A percentile compares a stretch with the other conserved stretches of the same genome.
Conservation (phyloP, 371 early-diverging fungal species). For the Gilbertella persicaria region DNA sequence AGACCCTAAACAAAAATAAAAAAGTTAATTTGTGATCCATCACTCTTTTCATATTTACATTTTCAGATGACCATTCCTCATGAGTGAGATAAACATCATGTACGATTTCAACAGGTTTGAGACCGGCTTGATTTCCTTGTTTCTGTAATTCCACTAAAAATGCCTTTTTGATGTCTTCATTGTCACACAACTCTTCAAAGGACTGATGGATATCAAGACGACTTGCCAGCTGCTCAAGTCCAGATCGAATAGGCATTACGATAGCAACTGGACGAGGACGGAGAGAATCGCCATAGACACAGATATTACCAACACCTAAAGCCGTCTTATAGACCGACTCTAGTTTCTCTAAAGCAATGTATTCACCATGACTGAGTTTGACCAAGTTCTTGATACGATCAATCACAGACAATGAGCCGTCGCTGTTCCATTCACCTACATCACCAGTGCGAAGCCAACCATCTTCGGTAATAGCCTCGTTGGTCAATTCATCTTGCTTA, state of each 20-base stretch:
- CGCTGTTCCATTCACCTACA: constrained; percentile 74
- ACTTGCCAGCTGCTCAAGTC: constrained; percentile 14
- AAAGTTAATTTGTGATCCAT: constrained; percentile 3
- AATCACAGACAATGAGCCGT: constrained; percentile 71
- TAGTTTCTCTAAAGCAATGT: constrained; percentile 95
- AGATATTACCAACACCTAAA: constrained; percentile 77
- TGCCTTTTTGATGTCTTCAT: constrained; percentile 42
- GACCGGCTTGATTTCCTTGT: constrained; percentile 52
- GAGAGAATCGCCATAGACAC: constrained; percentile 81
- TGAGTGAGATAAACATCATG: constrained; percentile 59
- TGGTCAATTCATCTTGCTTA: constrained; percentile 67
- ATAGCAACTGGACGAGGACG: constrained; percentile 71
- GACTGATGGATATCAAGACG: constrained; percentile 12
- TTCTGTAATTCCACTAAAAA: constrained; percentile 48
- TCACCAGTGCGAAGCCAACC: constrained; percentile 95
- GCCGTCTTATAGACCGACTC: constrained; percentile 90
- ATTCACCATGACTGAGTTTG: constrained; percentile 88
- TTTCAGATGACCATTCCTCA: constrained; percentile 89
- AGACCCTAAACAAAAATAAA: constrained; percentile 40
- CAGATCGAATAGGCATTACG: constrained; percentile 63
- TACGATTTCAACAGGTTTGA: constrained; percentile 73
- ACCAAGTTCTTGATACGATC: constrained; percentile 85
- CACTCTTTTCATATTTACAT: constrained; percentile 53
- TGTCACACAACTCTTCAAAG: constrained; percentile 48
- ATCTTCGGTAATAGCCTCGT: constrained; percentile 72